Evolutionary conservation across 2,329 filamentous ascomycete genomes (phyloP).

Genomic region (Botryotinia convoluta): DNA sequence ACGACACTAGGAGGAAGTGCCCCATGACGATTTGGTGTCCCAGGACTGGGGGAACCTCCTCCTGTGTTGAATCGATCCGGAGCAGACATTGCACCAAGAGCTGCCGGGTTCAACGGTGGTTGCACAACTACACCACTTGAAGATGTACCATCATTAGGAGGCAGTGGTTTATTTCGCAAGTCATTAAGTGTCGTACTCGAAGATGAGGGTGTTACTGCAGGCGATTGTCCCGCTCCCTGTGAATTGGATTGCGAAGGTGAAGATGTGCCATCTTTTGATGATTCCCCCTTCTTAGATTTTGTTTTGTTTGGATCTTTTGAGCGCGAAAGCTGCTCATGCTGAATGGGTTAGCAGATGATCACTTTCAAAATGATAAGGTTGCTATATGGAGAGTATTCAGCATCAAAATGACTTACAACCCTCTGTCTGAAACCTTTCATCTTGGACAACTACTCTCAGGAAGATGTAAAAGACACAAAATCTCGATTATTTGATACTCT

Average conservation of each 20-base stretch:
- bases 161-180: slow-evolving; percentile 75
- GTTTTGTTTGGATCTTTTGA: slow-evolving; percentile 84
- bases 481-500: background rate
- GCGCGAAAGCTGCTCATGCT: slow-evolving; percentile 84
- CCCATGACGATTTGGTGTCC: slow-evolving; percentile 62
- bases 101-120: slow-evolving; percentile 35
- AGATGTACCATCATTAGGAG: slow-evolving; percentile 49
- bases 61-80: slow-evolving; percentile 46
- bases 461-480: background rate
- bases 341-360: slow-evolving; percentile 46
- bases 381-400: slow-evolving; percentile 23
- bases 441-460: slow-evolving; percentile 42
- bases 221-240: slow-evolving; percentile 58
- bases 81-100: slow-evolving; percentile 34
- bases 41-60: slow-evolving; percentile 43
- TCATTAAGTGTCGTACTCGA: slow-evolving; percentile 87
- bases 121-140: slow-evolving; percentile 28
- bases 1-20: slow-evolving; percentile 80
- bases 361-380: slow-evolving; percentile 5
- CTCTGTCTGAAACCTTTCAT: slow-evolving; percentile 98
- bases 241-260: slow-evolving; percentile 62
- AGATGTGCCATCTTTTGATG: slow-evolving; percentile 70
- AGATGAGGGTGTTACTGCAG: slow-evolving; percentile 75
- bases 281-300: slow-evolving; percentile 67
- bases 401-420: slow-evolving; percentile 67